Percentiles rank a stretch among this genome's conserved stretches.
phyloP scores from a whole-genome alignment of 306 rosid species.

The cucumber (Cucumis sativus) region Cucumber_9930_V3 NC_026660.2:17187501-17188000 shows the following conservation, averaged over 20 bases:
- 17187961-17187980: not conserved
- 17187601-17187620: not conserved
- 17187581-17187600: not conserved
- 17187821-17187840: conserved; percentile 92
- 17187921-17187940: not conserved
- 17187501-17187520: not conserved
- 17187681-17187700: not conserved
- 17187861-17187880: conserved; percentile 87
- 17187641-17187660: not conserved
- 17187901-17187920: conserved; percentile 40
- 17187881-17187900: conserved; percentile 69
- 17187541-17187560: not conserved
- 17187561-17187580: not conserved
- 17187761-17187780: not conserved
- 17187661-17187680: not conserved
- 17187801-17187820: conserved; percentile 12
- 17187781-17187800: not conserved
- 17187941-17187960: not conserved
- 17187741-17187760: not conserved
- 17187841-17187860: conserved; percentile 99
- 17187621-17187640: not conserved
- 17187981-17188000: conserved; percentile 2
- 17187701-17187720: not conserved
- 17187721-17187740: not conserved
- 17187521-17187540: not conserved